Evolutionary conservation across 2,329 filamentous ascomycete species (phyloP).

Genomic region (Colletotrichum sp.): DNA sequence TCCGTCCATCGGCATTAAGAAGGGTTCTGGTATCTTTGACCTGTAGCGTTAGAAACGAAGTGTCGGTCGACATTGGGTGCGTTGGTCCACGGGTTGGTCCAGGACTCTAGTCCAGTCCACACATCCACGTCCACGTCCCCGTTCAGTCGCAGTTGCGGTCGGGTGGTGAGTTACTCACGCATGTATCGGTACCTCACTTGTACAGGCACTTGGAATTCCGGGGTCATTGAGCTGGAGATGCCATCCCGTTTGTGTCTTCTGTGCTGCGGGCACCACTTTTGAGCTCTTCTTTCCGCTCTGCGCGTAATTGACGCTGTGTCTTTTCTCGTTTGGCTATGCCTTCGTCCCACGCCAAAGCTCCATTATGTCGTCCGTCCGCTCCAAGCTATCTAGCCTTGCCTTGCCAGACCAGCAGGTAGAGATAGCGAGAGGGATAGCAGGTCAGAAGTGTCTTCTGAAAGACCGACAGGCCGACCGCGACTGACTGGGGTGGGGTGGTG

Average conservation of each 20-base stretch:
- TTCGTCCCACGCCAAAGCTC: neutral
- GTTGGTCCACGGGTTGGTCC: neutral
- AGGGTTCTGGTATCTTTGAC: constrained; percentile 6
- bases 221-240: neutral
- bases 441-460: neutral
- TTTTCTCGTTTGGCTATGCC: neutral
- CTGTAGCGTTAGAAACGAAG: constrained; percentile 1
- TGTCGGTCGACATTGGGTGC: constrained; percentile 9
- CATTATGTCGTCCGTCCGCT: neutral
- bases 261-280: neutral
- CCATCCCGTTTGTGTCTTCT: neutral
- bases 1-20: neutral
- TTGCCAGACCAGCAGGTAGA: neutral
- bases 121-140: neutral
- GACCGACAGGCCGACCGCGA: constrained; percentile 19
- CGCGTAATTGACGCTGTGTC: neutral
- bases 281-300: neutral
- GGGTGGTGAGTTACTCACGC: constrained; percentile 2
- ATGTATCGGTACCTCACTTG: neutral
- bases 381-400: neutral
- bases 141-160: constrained; percentile 17
- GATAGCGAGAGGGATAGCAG: neutral
- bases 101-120: neutral
- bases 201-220: neutral
- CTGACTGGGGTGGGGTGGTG: constrained; percentile 9